Conservation (phyloP, 768 basidiomycete species). For the Antrodiella citrinella region DNA sequence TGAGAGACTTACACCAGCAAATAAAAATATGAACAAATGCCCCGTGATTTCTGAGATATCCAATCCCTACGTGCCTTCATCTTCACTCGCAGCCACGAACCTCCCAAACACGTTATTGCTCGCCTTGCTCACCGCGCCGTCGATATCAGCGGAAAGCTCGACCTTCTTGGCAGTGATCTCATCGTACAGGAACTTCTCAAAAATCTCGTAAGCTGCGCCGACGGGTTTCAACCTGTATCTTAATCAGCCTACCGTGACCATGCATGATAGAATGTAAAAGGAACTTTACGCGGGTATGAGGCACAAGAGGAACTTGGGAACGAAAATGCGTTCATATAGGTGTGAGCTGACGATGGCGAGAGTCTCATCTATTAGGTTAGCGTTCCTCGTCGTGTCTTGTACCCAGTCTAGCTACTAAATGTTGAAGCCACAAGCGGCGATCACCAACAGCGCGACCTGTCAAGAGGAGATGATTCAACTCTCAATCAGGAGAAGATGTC, state of each 20-base stretch:
- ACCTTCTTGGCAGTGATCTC: conserved; percentile 10
- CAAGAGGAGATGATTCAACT: neutral
- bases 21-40: conserved; percentile 17
- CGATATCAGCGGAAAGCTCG: conserved; percentile 2
- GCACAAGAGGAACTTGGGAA: conserved; percentile 1
- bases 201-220: conserved; percentile 2
- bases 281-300: neutral
- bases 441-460: conserved; percentile 9
- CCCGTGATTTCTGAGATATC: conserved; percentile 11
- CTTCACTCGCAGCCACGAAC: conserved; percentile 10
- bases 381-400: neutral
- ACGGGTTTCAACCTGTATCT: conserved; percentile 4
- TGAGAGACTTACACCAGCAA: conserved; percentile 18
- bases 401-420: conserved; percentile 7
- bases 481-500: neutral
- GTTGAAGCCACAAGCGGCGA: conserved; percentile 8
- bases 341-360: conserved; percentile 3
- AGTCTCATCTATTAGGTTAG: conserved; percentile 3
- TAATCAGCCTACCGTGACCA: neutral
- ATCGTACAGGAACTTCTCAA: conserved; percentile 11
- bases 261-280: neutral
- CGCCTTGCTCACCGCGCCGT: neutral
- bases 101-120: conserved; percentile 11
- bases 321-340: conserved; percentile 1
- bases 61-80: conserved; percentile 9